Conservation (phyloP, 2,329 filamentous ascomycete species). For the Lachnellula subtilissima region DNA sequence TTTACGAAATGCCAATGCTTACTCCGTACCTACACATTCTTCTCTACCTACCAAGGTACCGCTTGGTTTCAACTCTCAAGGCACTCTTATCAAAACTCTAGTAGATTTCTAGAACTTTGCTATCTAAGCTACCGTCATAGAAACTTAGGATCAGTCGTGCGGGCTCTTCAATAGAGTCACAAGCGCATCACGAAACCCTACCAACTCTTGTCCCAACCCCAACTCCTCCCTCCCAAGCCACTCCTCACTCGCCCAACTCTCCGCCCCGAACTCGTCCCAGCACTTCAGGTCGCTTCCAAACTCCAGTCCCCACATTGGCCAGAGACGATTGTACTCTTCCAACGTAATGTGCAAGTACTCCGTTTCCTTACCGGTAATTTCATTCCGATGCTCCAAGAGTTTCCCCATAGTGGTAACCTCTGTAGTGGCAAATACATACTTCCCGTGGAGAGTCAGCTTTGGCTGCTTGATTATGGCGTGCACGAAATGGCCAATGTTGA, state of each 20-base stretch:
- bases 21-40: no score
- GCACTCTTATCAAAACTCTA: no score
- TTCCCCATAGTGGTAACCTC: slow-evolving; percentile 24
- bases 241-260: no score
- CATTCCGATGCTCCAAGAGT: slow-evolving; percentile 29
- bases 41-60: no score
- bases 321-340: slow-evolving; percentile 25
- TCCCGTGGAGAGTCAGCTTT: slow-evolving; percentile 20
- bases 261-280: no score
- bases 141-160: no score
- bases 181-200: slow-evolving; percentile 32
- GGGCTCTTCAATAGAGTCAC: no score
- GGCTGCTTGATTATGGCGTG: slow-evolving; percentile 30
- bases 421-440: slow-evolving; percentile 24
- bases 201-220: slow-evolving; percentile 51
- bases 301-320: slow-evolving; percentile 21
- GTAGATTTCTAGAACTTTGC: no score
- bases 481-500: slow-evolving; percentile 32
- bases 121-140: no score
- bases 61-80: no score
- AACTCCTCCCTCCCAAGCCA: slow-evolving; percentile 39
- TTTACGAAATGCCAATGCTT: no score
- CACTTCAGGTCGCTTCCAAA: no score
- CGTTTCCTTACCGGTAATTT: slow-evolving; percentile 16
- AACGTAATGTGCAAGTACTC: slow-evolving; percentile 20